Evolutionary conservation across 768 basidiomycete species (phyloP).

Genomic region (Mrakia frigida): DNA sequence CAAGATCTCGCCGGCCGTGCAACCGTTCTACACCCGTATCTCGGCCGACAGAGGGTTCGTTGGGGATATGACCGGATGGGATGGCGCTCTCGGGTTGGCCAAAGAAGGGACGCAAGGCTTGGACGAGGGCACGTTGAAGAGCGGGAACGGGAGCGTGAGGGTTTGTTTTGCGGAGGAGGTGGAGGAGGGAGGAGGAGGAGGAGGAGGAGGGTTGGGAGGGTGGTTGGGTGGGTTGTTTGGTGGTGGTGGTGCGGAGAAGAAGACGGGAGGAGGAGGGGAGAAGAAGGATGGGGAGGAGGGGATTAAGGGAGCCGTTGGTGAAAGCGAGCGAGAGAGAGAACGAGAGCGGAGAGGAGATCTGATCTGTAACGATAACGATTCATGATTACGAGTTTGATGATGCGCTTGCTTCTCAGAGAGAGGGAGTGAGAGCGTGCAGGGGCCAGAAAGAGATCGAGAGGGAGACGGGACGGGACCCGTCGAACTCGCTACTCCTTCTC

Average conservation of each 20-base stretch:
- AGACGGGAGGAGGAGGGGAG: background rate
- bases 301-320: no score
- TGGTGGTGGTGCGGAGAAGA: background rate
- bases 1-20: constrained; percentile 1
- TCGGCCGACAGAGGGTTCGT: background rate
- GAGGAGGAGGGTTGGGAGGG: background rate
- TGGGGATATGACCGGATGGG: constrained; percentile 11
- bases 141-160: constrained; percentile 6
- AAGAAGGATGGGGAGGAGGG: no score
- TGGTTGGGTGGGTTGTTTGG: constrained; percentile 10
- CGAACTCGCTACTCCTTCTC: no score
- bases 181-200: background rate
- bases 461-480: no score
- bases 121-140: background rate
- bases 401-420: no score
- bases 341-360: background rate
- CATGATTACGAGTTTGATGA: no score
- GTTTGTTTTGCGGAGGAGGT: background rate
- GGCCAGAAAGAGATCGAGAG: no score
- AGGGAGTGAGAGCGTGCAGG: no score
- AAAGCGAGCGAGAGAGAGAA: no score
- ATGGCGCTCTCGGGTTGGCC: background rate
- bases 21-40: background rate
- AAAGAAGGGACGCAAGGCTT: background rate
- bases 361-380: no score